Evolutionary conservation across 2,329 filamentous ascomycete genomes (phyloP).

Genomic region (Periconia sp.): DNA sequence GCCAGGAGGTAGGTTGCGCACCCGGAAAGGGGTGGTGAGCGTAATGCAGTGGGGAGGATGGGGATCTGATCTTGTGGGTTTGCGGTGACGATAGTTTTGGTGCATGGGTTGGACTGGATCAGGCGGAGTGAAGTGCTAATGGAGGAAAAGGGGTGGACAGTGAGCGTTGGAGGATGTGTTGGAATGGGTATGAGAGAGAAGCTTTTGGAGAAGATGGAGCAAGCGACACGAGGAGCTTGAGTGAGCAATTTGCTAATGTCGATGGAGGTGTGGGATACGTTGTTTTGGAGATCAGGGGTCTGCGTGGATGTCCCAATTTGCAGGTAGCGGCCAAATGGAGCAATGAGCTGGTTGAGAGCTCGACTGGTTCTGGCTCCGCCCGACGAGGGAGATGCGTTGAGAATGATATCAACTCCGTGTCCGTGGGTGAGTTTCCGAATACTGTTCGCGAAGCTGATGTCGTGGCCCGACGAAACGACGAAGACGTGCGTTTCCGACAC

Average conservation of each 20-base stretch:
- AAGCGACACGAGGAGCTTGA: too few species aligned
- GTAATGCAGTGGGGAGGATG: conserved; percentile 21
- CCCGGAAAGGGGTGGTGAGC: not conserved
- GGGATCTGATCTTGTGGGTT: conserved; percentile 19
- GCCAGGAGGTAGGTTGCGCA: conserved; percentile 30
- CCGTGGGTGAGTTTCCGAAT: conserved; percentile 27
- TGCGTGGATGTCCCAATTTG: too few species aligned
- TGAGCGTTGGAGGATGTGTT: too few species aligned
- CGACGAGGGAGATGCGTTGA: conserved; percentile 25
- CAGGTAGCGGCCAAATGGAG: not conserved
- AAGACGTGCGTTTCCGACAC: conserved; percentile 36
- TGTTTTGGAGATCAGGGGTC: conserved; percentile 29
- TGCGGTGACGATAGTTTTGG: conserved; percentile 20
- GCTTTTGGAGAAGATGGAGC: too few species aligned
- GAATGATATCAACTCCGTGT: conserved; percentile 38
- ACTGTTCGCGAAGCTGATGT: conserved; percentile 23
- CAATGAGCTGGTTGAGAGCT: conserved; percentile 12
- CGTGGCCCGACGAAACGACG: conserved; percentile 20
- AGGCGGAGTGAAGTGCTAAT: conserved; percentile 15
- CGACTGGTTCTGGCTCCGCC: conserved; percentile 20
- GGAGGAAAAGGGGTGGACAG: too few species aligned
- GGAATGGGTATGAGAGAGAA: too few species aligned
- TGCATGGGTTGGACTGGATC: conserved; percentile 8
- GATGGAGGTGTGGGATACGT: conserved; percentile 22
- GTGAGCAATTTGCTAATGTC: conserved; percentile 1